Evolutionary conservation across 495 filamentous ascomycete genomes (phyloP), one percentile per base, ranked within the genome.

Genomic region (Penicilliopsis zonata): DNA sequence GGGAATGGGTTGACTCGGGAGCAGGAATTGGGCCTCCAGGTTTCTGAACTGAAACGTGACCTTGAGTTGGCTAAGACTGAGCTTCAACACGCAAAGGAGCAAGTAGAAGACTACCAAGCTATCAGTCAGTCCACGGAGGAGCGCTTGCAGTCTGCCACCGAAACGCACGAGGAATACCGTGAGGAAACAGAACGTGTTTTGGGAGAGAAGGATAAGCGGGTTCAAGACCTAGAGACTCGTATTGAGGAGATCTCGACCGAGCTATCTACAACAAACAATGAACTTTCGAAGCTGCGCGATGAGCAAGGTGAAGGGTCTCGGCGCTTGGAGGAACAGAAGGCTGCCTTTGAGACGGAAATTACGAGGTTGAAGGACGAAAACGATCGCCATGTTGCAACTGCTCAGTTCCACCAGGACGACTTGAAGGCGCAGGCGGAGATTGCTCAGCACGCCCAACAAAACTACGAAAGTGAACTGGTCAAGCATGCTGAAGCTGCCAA

Each of bases 401-500:
- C 80, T n/a, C 67, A 76, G 33, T 82, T 78, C 53, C 80, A 90
- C 48, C 82, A 88, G 54, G 81, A 87, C 34, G 87, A 96, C 44
- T 63, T 96, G 13, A 85, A 88, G 32, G 80, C 82, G 1, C 92
- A 99, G 55, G 86, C 87, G 14, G 78, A 86, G 15, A 99, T 99
- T 49, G 82, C 92, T 3, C 73, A 83, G 33, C 82, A 82, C 47
- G 86, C 90, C 5, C 92, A 96, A 50, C 78, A 92, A 41, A 86
- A 88, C 38, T 99, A 99, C 44, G 92, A 99, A 50, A 74, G 70
- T 31, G 92, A 96, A 44, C 68, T 96, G 1, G 73, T 94, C 44
- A 93, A 87, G 53, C 92, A 99, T 49, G 87, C 86, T 2, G 85
- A 94, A 37, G 88, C 92, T 10, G 83, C 87, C 1, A 84, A 85